These are phyloP conservation scores for Trichoderma virens DNA, from an alignment of 495 filamentous ascomycete genomes.

Conservation along the genomic window DNA sequence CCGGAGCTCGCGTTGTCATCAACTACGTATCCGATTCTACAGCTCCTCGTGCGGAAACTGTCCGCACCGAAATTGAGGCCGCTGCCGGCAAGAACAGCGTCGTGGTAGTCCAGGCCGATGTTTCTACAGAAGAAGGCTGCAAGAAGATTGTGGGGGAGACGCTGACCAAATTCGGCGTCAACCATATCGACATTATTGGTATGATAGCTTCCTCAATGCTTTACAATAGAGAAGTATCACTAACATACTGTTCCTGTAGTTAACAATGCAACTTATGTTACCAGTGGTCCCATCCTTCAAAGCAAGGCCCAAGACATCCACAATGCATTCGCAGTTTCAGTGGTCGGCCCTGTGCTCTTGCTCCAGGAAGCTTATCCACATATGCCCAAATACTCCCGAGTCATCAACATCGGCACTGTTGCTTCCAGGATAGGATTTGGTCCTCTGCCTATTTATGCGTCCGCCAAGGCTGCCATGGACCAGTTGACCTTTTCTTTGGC, in stretches of 20 bases:
- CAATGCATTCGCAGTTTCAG: conserved; percentile 20
- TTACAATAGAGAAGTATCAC: too few relatives aligned
- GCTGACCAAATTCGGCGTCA: conserved; percentile 19
- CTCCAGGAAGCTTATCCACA: conserved; percentile 24
- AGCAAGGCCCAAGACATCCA: conserved; percentile 16
- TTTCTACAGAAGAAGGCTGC: conserved; percentile 20
- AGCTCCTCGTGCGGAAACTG: conserved; percentile 21
- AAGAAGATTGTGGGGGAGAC: conserved; percentile 24
- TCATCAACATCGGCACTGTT: conserved; percentile 39
- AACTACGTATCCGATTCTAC: conserved; percentile 29
- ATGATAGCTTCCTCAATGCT: not conserved
- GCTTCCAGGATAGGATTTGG: conserved; percentile 21
- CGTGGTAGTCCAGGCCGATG: conserved; percentile 27
- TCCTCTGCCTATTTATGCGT: conserved; percentile 19
- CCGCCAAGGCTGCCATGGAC: conserved; percentile 27
- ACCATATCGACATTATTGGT: conserved; percentile 33
- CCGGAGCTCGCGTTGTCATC: conserved; percentile 31
- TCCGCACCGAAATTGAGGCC: conserved; percentile 17
- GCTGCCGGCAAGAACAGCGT: conserved; percentile 21
- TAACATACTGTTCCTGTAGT: conserved; percentile 4
- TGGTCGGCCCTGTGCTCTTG: conserved; percentile 22
- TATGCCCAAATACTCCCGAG: conserved; percentile 28
- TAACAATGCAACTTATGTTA: conserved; percentile 16
- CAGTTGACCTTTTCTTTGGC: conserved; percentile 21
- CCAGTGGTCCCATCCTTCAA: not conserved